Evolutionary conservation across 2,329 filamentous ascomycete species (phyloP), one percentile per base, ranked within the genome.

Genomic region (Phyllosticta citrichinensis): DNA sequence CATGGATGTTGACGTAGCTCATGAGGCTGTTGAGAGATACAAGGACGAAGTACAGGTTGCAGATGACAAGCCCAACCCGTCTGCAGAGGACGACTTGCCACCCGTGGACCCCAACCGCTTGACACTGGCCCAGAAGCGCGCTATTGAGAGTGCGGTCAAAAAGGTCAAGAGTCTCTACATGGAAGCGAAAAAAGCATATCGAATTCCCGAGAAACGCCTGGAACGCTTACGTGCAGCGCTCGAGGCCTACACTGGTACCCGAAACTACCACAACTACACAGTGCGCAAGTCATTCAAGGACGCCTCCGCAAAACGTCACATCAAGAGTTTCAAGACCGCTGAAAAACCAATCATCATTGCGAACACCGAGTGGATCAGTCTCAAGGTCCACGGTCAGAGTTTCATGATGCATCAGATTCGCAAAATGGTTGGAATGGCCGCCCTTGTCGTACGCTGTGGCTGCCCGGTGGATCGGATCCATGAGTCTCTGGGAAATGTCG

Each of bases 391-490:
- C 74, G 94, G 94, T 0, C 94, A 99, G 75, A 93, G 88, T 70
- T 99, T 99, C 81, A 99, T 99, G 94, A 99, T 99, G 94, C 94
- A 99, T 75, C 94, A 99, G 77, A 99, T 99, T 74, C 87, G 94
- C 69, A 99, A 97, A 77, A 97, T 99, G 94, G 90, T 99, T 17
- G 91, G 89, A 61, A 91, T 99, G 87, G 90, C 86, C 9, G 85
- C 90, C 35, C 80, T 99, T 63, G 80, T 93, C 5, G 87, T 95
- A 6, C 87, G 94, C 47, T 95, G 89, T 72, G 94, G 91, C 57
- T 87, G 87, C n/a, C 80, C 88, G 3, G 79, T 86, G 3, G 77
- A 83, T 11, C 83, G 88, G 27, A 89, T 99, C 66, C 73, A 77
- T 0, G 83, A 95, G 63, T 89, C 86, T 63, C 96, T 96, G 73